A percentile compares a stretch with the other conserved stretches of the same genome.
These are phyloP conservation scores for Hemileccinum rubropunctum DNA, from an alignment of 768 basidiomycete genomes.

Conservation along the genomic window DNA sequence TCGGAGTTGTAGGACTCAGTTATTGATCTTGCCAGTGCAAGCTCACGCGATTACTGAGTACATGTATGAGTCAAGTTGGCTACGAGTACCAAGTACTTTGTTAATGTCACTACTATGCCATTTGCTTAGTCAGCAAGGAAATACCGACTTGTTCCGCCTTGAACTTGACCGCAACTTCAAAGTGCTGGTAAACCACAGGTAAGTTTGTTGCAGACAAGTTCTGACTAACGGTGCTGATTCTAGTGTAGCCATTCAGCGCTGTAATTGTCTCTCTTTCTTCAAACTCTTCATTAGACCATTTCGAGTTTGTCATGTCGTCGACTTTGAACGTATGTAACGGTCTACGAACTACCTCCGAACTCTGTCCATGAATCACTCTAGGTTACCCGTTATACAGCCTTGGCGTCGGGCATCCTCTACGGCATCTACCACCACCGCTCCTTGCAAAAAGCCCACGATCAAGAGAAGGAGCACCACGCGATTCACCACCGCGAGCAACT, in stretches of 20 bases:
- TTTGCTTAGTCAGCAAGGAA: slow-evolving; percentile 30
- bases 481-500: slow-evolving; percentile 71
- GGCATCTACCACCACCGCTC: slow-evolving; percentile 92
- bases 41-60: no score
- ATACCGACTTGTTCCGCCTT: slow-evolving; percentile 29
- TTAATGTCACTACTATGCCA: no score
- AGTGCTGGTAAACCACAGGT: slow-evolving; percentile 15
- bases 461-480: slow-evolving; percentile 71
- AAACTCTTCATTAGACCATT: slow-evolving; percentile 8
- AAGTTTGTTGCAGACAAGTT: not conserved
- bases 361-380: slow-evolving; percentile 29
- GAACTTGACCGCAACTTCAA: slow-evolving; percentile 11
- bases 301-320: slow-evolving; percentile 53
- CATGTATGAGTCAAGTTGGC: no score
- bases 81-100: no score
- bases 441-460: slow-evolving; percentile 77
- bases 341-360: not conserved
- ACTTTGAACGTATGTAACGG: slow-evolving; percentile 68
- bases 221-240: slow-evolving; percentile 1
- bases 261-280: slow-evolving; percentile 12
- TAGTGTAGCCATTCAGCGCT: slow-evolving; percentile 11
- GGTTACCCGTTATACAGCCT: slow-evolving; percentile 94
- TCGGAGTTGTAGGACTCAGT: no score
- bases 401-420: slow-evolving; percentile 83
- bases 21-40: no score